Percentiles rank a stretch among this genome's conserved stretches.
These are phyloP conservation scores for Lyophyllum semitale DNA, from an alignment of 768 basidiomycete species.

Conservation along the genomic window DNA sequence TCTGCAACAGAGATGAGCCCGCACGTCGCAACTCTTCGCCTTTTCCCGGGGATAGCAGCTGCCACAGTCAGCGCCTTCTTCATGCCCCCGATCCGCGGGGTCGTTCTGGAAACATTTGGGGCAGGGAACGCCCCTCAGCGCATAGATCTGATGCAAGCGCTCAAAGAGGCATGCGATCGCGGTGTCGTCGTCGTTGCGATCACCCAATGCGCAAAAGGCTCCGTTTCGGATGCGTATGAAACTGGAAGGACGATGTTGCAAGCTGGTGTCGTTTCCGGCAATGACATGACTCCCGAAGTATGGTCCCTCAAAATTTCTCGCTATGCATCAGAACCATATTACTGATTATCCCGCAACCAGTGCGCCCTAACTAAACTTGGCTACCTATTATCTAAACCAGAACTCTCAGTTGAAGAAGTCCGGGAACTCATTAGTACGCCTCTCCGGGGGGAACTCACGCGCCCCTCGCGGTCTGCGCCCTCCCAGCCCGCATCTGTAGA, in stretches of 20 bases:
- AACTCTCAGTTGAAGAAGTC: slow-evolving; percentile 67
- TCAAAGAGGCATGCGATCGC: slow-evolving; percentile 80
- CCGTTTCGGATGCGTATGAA: slow-evolving; percentile 84
- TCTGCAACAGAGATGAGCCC: slow-evolving; percentile 65
- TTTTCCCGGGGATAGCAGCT: slow-evolving; percentile 86
- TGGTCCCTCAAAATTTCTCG: slow-evolving; percentile 1
- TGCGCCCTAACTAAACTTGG: slow-evolving; percentile 89
- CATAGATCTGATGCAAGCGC: slow-evolving; percentile 68
- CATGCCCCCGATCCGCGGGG: slow-evolving; percentile 71
- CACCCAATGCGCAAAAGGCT: slow-evolving; percentile 85
- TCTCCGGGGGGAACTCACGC: slow-evolving; percentile 87
- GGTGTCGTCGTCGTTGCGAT: slow-evolving; percentile 91
- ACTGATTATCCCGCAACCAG: slow-evolving; percentile 35
- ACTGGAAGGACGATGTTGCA: slow-evolving; percentile 70
- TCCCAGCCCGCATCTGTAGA: slow-evolving; percentile 43
- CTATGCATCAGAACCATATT: not conserved
- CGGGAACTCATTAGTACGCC: slow-evolving; percentile 75
- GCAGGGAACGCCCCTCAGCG: slow-evolving; percentile 92
- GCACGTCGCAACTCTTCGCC: slow-evolving; percentile 79
- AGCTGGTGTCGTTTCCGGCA: slow-evolving; percentile 80
- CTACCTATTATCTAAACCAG: slow-evolving; percentile 86
- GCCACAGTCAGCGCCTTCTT: slow-evolving; percentile 78
- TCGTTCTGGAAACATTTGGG: slow-evolving; percentile 90
- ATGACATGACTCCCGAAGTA: slow-evolving; percentile 97
- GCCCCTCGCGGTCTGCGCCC: slow-evolving; percentile 42